phyloP scores from a whole-genome alignment of 805 yeast species.

The Candida khao-thaluensis region DNA sequence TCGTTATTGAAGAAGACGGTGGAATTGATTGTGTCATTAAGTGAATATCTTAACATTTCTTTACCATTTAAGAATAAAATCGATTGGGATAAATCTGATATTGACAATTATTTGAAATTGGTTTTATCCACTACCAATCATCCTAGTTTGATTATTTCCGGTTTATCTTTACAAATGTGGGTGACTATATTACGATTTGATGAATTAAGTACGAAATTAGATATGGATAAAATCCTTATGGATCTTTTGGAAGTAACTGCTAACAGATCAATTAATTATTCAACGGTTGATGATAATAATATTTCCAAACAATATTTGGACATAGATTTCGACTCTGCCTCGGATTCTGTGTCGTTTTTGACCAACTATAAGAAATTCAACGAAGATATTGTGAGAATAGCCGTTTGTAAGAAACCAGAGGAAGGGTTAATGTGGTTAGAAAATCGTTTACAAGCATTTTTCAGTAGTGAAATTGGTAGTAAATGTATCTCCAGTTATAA shows the following conservation, averaged over 20 bases:
- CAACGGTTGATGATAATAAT: conserved; percentile 63
- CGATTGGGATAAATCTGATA: conserved; percentile 58
- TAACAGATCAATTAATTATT: conserved; percentile 72
- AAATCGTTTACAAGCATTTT: conserved; percentile 66
- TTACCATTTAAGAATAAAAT: conserved; percentile 35
- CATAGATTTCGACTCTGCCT: conserved; percentile 84
- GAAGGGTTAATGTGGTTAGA: conserved; percentile 83
- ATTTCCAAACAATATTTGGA: conserved; percentile 65
- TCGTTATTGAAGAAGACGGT: conserved; percentile 85
- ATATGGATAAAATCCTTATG: conserved; percentile 58
- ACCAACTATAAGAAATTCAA: conserved; percentile 77
- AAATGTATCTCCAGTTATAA: conserved; percentile 55
- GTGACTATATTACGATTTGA: conserved; percentile 83
- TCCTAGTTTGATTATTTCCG: conserved; percentile 85
- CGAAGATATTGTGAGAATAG: conserved; percentile 87
- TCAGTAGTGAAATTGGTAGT: conserved; percentile 66
- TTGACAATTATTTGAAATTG: conserved; percentile 65
- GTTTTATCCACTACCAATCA: conserved; percentile 80
- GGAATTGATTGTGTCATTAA: conserved; percentile 85
- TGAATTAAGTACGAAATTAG: conserved; percentile 57
- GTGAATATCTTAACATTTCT: conserved; percentile 67
- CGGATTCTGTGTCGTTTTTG: conserved; percentile 76
- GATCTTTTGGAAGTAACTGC: conserved; percentile 74
- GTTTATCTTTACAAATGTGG: conserved; percentile 92
- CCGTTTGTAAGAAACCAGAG: conserved; percentile 81